Conservation (phyloP, 441 rosid genomes). For the Codiaeum variegatum region DNA sequence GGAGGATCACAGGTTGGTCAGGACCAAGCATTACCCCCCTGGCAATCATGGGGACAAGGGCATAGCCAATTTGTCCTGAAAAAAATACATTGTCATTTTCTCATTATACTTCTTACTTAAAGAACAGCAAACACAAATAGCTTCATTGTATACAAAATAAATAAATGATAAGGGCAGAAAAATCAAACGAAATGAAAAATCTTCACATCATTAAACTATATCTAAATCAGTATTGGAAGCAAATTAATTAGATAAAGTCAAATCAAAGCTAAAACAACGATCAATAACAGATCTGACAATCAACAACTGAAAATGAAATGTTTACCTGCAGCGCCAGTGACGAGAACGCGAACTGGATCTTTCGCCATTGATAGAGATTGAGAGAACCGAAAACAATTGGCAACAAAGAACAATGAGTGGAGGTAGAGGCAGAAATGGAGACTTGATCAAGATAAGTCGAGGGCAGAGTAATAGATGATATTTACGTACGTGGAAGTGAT, state of each 20-base stretch:
- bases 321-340: slow-evolving; percentile 90
- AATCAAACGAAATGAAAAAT: not conserved
- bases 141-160: not conserved
- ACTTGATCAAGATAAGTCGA: not conserved
- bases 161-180: not conserved
- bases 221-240: not conserved
- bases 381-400: not conserved
- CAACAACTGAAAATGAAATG: not conserved
- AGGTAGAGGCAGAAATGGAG: not conserved
- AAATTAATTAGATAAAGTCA: not conserved
- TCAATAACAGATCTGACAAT: slow-evolving; percentile 18
- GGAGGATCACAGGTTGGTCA: slow-evolving; percentile 95
- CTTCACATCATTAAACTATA: not conserved
- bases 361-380: slow-evolving; percentile 54
- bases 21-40: slow-evolving; percentile 90
- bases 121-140: not conserved
- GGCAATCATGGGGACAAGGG: slow-evolving; percentile 95
- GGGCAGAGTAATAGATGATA: not conserved
- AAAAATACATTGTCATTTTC: slow-evolving; percentile 20
- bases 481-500: not conserved
- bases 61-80: slow-evolving; percentile 95
- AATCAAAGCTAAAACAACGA: not conserved
- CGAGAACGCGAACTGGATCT: slow-evolving; percentile 86
- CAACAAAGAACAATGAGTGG: not conserved
- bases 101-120: not conserved